A percentile compares a stretch with the other conserved stretches of the same genome.
Conservation (phyloP, 2,329 filamentous ascomycete species). For the Penicillium hesseltinei region DNA sequence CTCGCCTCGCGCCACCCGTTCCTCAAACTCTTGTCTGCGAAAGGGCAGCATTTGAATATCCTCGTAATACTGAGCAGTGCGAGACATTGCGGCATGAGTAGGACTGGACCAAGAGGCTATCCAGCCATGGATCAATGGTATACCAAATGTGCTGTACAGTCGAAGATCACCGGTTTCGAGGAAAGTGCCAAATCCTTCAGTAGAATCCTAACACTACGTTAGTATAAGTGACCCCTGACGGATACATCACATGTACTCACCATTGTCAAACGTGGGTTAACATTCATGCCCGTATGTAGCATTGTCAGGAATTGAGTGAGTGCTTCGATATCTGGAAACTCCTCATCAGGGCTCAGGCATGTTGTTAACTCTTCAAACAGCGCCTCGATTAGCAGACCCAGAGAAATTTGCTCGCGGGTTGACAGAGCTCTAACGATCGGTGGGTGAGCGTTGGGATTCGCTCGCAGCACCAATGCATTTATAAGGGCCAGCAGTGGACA, state of each 20-base stretch:
- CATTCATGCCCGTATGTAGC: slow-evolving; percentile 95
- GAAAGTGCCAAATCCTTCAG: slow-evolving; percentile 66
- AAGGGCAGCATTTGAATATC: slow-evolving; percentile 89
- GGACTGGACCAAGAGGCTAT: slow-evolving; percentile 66
- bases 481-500: slow-evolving; percentile 91
- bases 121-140: slow-evolving; percentile 94
- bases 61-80: slow-evolving; percentile 81
- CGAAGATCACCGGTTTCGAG: slow-evolving; percentile 83
- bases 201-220: slow-evolving; percentile 28
- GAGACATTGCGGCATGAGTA: slow-evolving; percentile 66
- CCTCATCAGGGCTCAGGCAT: slow-evolving; percentile 63
- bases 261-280: slow-evolving; percentile 84
- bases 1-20: slow-evolving; percentile 65
- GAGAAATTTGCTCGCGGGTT: slow-evolving; percentile 80
- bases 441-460: slow-evolving; percentile 64
- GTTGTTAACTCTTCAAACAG: slow-evolving; percentile 94
- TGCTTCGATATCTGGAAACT: slow-evolving; percentile 81
- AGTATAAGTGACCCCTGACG: not conserved
- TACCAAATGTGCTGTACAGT: slow-evolving; percentile 84
- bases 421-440: slow-evolving; percentile 74
- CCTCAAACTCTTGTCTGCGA: slow-evolving; percentile 81
- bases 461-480: slow-evolving; percentile 84
- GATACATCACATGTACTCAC: slow-evolving; percentile 25
- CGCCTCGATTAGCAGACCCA: slow-evolving; percentile 80
- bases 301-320: slow-evolving; percentile 84